Evolutionary conservation across 805 yeast species (phyloP), one percentile per base, ranked within the genome.

Genomic region (Ogataea wickerhamii): DNA sequence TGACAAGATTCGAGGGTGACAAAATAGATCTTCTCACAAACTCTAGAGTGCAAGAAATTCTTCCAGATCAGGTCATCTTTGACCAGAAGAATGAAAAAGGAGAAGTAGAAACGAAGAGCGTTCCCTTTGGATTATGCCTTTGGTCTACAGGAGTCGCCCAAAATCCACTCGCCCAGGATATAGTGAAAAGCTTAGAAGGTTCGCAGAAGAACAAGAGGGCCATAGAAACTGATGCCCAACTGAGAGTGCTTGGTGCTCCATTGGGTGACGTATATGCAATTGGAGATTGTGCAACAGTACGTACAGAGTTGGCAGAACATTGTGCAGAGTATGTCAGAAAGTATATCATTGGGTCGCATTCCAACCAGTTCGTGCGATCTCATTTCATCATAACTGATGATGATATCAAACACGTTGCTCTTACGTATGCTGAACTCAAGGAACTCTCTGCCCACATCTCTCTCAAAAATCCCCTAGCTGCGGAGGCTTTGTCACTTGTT

Each of bases 81-180:
- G 69, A 72, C 31, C 82, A 78, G 52, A 67, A 63, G 40, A 61
- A 67, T 36, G 44, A 49, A 2, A 66, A 61, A 18, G 68, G 71
- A 14, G 75, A 74, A 14, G 28, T 47, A 34, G 64, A 63, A 28
- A 49, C 54, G 28, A 75, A 71, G 54, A 71, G 73, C 41, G 58
- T 82, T 35, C 82, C 86, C 32, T 80, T 71, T 43, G 88, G 88
- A 10, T 56, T 82, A 25, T 79, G 87, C 55, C 56, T 82, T 32
- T 82, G 88, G 88, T 80, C 87, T 1, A 82, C 88, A 1, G 88
- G 88, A 43, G 84, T 81, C 27, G 76, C 83, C 5, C 80, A 76
- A 49, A 73, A 77, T 43, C 82, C 81, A 12, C 55, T 82, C 34
- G 80, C 85, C 6, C 70, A 71, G 53, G 70, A 69, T 26, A 67